Evolutionary conservation across 768 basidiomycete genomes (phyloP), one percentile per base, ranked within the genome.

Genomic region (Boletus rubescentipes): DNA sequence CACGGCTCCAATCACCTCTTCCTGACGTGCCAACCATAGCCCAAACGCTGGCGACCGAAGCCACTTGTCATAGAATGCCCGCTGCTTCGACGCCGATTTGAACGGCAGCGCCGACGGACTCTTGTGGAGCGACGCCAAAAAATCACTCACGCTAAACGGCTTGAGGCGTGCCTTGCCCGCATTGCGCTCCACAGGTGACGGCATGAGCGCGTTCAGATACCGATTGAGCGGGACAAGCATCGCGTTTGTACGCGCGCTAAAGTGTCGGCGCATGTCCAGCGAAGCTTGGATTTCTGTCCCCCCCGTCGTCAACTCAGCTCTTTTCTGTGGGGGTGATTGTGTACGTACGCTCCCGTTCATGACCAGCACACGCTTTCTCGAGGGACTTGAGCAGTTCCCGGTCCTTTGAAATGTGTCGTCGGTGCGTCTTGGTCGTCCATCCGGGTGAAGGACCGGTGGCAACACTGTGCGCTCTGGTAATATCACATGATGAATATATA

Each of bases 161-260:
- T 84, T 89, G 41, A 91, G 75, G 11, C 84, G 72, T 8, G 61
- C 42, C 35, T 67, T 53, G 14, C 61, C 59, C 2, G 58, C 51
- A 43, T 67, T 61, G 15, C 74, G 62, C 31, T 79, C 84, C 9
- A 75, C 70, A 7, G 84, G 86, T 18, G 84, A 79, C 53, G 91
- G 91, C 68, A 94, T 91, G 44, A 95, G 79, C 1, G 87, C 87
- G 55, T 90, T 88, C 38, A 98, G 84, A 75, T 98, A 98, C 59
- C 95, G 83, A 61, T 95, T 87, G 5, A 98, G 79, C 0, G 96
- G 96, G 3, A 91, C 86, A 20, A 98, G 81, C 56, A 98, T 78
- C 49, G 87, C 87, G 18, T 87, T 89, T 1, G 96, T 93, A 41
- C 95, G 80, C 37, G 88, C 82, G 49, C 84, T 84, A 67, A 98